These are phyloP conservation scores for Aechmea fasciata DNA, from an alignment of 176 grass and related monocot genomes.

Conservation along the genomic window DNA sequence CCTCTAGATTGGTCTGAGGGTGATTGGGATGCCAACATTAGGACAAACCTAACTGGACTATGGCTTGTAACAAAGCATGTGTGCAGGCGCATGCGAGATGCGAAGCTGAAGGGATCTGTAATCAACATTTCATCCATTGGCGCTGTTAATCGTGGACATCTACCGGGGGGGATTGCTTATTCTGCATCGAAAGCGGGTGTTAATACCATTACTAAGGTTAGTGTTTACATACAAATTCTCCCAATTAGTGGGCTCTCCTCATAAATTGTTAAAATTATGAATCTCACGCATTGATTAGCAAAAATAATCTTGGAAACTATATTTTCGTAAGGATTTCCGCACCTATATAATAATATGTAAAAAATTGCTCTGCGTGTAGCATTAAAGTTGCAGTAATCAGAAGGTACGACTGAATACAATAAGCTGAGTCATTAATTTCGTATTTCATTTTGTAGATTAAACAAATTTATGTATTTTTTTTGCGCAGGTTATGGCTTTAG, in stretches of 20 bases:
- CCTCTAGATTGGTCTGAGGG: slow-evolving; percentile 72
- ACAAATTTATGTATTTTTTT: neutral
- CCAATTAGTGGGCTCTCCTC: too few relatives aligned
- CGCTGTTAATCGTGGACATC: slow-evolving; percentile 46
- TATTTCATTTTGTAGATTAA: neutral
- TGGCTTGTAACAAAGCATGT: slow-evolving; percentile 83
- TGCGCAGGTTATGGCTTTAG: slow-evolving; percentile 73
- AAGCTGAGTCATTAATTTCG: too few relatives aligned
- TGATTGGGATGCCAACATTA: slow-evolving; percentile 53
- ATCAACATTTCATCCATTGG: slow-evolving; percentile 71
- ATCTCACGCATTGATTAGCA: too few relatives aligned
- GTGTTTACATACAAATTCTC: neutral
- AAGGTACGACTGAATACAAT: too few relatives aligned
- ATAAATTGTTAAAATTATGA: too few relatives aligned
- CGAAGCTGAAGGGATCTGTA: slow-evolving; percentile 58
- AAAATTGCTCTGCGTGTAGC: too few relatives aligned
- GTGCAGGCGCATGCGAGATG: slow-evolving; percentile 47
- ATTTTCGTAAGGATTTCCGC: too few relatives aligned
- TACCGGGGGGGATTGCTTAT: slow-evolving; percentile 55
- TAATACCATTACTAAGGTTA: slow-evolving; percentile 61
- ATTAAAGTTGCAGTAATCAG: too few relatives aligned
- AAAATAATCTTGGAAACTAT: too few relatives aligned
- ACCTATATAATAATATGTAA: too few relatives aligned
- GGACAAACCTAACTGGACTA: slow-evolving; percentile 75
- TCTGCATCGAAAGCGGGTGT: slow-evolving; percentile 55